Percentiles rank a stretch among this genome's conserved stretches.
phyloP scores from a whole-genome alignment of 2,329 filamentous ascomycete species.

The Ciborinia camelliae region DNA sequence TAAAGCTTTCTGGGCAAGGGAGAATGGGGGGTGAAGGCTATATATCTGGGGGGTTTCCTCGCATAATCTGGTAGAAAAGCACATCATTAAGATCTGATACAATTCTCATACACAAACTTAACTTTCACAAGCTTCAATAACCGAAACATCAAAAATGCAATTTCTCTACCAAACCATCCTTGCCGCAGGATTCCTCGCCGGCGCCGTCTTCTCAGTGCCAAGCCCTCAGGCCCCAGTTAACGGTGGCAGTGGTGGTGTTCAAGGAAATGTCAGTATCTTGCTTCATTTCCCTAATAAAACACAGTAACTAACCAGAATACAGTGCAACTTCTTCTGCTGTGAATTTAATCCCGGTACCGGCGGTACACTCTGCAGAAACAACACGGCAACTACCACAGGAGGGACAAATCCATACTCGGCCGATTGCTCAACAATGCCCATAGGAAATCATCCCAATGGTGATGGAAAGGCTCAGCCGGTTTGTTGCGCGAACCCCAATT shows the following conservation, averaged over 20 bases:
- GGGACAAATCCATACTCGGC: neutral
- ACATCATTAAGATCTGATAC: neutral
- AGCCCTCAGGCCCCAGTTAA: neutral
- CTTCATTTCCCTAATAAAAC: no score
- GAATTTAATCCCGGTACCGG: neutral
- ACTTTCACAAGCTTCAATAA: neutral
- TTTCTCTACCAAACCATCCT: neutral
- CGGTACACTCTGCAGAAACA: neutral
- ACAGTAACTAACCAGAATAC: neutral
- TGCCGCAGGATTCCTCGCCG: neutral
- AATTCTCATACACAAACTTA: neutral
- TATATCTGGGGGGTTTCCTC: neutral
- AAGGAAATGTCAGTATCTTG: neutral
- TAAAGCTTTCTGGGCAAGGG: neutral
- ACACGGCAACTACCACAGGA: neutral
- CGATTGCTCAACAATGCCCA: neutral
- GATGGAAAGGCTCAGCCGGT: neutral
- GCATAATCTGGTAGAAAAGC: no score
- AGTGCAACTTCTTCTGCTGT: conserved; percentile 8
- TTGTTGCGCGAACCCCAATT: neutral
- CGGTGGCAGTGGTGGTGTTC: neutral
- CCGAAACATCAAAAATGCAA: neutral
- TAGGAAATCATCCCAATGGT: neutral
- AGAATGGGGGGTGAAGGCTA: neutral
- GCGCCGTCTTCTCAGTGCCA: neutral